These are phyloP conservation scores for Aspergillus ochraceus DNA, from an alignment of 2,329 filamentous ascomycete species.

Conservation along the genomic window DNA sequence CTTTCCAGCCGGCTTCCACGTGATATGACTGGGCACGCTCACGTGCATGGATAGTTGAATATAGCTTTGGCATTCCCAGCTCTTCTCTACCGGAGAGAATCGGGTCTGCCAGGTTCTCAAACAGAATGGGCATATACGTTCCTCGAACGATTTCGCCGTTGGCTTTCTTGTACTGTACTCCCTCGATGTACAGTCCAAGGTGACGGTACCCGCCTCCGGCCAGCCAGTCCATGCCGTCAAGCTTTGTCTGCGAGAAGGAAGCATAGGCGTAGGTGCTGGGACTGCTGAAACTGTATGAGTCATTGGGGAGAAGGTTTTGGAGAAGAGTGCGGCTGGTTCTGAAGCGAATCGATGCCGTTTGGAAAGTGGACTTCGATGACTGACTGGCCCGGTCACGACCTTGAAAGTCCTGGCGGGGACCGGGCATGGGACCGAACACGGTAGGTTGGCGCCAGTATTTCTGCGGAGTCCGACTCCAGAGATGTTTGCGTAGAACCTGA, in stretches of 20 bases:
- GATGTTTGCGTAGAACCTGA: slow-evolving; percentile 48
- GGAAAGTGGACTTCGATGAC: slow-evolving; percentile 41
- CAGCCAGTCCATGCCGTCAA: slow-evolving; percentile 60
- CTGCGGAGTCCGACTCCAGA: slow-evolving; percentile 46
- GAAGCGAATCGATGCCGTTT: slow-evolving; percentile 51
- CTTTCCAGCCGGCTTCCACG: slow-evolving; percentile 46
- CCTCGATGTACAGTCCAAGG: slow-evolving; percentile 63
- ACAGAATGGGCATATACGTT: slow-evolving; percentile 58
- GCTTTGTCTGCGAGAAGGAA: slow-evolving; percentile 43
- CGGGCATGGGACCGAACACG: slow-evolving; percentile 50
- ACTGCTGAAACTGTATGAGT: slow-evolving; percentile 43
- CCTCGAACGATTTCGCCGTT: slow-evolving; percentile 51
- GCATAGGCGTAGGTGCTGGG: slow-evolving; percentile 48
- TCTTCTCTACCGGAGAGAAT: slow-evolving; percentile 62
- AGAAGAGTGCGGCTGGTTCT: slow-evolving; percentile 52
- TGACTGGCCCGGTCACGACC: slow-evolving; percentile 19
- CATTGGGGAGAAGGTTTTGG: slow-evolving; percentile 49
- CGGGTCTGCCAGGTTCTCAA: slow-evolving; percentile 60
- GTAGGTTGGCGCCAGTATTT: slow-evolving; percentile 49
- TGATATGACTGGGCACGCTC: slow-evolving; percentile 37
- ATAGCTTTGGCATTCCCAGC: slow-evolving; percentile 62
- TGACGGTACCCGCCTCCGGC: slow-evolving; percentile 60
- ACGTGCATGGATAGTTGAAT: slow-evolving; percentile 51
- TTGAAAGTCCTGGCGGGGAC: slow-evolving; percentile 41
- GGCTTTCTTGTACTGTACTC: slow-evolving; percentile 56